Evolutionary conservation across 2,329 filamentous ascomycete species (phyloP), one percentile per base, ranked within the genome.

Genomic region (Apiospora phragmitis): DNA sequence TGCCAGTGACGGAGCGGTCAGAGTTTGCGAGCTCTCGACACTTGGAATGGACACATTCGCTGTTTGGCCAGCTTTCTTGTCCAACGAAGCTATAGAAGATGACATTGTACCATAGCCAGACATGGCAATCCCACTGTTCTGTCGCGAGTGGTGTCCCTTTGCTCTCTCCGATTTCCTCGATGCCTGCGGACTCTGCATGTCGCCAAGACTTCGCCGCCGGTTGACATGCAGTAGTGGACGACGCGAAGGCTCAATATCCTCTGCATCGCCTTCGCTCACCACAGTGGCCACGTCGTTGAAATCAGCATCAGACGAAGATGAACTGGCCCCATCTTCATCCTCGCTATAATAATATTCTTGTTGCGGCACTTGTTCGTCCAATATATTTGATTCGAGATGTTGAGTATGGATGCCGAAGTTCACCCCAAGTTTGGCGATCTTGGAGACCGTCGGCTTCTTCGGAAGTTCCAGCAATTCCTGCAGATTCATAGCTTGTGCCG

Each of bases 321-420:
- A 67, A 9, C 67, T 66, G 29, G 73, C 73, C 47, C 71, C 74
- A 9, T 26, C 72, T 24, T 76, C 77, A 32, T 78, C 75, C 18
- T 76, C 76, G 67, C 72, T 75, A 14, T 67, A 75, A 41, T 74
- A 72, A 9, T 74, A 71, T 5, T 72, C 51, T 29, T 71, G 71
- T 18, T 47, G 71, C n/a, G 74, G 65, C 11, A 72, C 68, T 70
- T 71, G 70, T 35, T 62, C 70, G 14, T 85, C 83, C 4, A 93
- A 83, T 14, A 92, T 86, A 32, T 89, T 87, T 70, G 89, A 86
- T 11, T 90, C 86, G 1, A 97, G 82, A 70, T 90, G 89, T 73
- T 94, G 92, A 3, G 93, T 94, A 73, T 91, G 91, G 81, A 95
- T 95, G 1, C 92, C 91, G 72, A 94, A 85, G 74, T 85, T 93